phyloP scores from a whole-genome alignment of 495 filamentous ascomycete species.

The Chaetomium fimeti region DNA sequence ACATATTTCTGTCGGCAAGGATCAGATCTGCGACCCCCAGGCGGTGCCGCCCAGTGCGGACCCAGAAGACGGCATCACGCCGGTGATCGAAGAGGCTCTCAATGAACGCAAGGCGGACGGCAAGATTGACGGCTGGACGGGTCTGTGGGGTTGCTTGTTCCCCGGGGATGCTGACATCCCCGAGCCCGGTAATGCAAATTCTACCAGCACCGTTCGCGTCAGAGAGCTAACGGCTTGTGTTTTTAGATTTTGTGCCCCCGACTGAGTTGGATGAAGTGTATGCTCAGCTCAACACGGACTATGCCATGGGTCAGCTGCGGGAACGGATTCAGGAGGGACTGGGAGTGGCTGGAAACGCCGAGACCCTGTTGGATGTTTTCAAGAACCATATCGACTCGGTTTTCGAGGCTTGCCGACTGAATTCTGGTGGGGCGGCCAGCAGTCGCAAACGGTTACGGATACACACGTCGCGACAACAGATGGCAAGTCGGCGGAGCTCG shows the following conservation, averaged over 20 bases:
- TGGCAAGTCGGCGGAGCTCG: neutral
- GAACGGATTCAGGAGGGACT: constrained; percentile 5
- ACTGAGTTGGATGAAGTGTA: constrained; percentile 36
- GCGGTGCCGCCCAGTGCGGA: constrained; percentile 19
- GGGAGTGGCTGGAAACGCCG: neutral
- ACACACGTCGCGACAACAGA: neutral
- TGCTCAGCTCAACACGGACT: constrained; percentile 19
- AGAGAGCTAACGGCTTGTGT: neutral
- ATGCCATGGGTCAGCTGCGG: neutral
- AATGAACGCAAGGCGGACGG: constrained; percentile 32
- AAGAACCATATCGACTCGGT: constrained; percentile 15
- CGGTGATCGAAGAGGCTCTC: constrained; percentile 24
- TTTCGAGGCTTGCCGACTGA: constrained; percentile 1
- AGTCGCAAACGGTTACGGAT: neutral
- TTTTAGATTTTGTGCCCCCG: constrained; percentile 34
- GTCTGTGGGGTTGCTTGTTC: constrained; percentile 33
- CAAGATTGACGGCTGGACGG: constrained; percentile 33
- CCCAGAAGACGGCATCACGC: constrained; percentile 37
- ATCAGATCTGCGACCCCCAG: constrained; percentile 27
- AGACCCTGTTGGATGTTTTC: constrained; percentile 8
- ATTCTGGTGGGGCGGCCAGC: neutral
- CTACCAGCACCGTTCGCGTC: neutral
- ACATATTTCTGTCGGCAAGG: constrained; percentile 21
- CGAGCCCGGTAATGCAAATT: constrained; percentile 23
- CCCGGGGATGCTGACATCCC: constrained; percentile 19